phyloP scores from a whole-genome alignment of 2,329 filamentous ascomycete species.

The Pleurostoma richardsiae region DNA sequence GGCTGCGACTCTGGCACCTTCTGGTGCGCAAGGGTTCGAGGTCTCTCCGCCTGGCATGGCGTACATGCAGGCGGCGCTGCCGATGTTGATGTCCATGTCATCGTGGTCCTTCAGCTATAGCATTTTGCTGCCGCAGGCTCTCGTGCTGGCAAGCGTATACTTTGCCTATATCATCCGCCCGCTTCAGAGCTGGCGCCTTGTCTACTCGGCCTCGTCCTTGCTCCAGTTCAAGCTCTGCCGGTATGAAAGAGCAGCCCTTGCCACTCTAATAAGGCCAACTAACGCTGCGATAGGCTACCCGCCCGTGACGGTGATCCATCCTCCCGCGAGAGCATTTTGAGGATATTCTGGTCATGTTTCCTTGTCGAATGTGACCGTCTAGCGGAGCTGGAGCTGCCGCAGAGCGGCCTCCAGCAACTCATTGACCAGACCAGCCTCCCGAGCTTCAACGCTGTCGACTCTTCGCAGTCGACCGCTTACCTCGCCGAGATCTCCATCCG shows the following conservation, averaged over 20 bases:
- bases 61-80: conserved; percentile 22
- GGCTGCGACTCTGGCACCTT: conserved; percentile 12
- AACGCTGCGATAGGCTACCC: background rate
- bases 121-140: conserved; percentile 18
- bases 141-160: conserved; percentile 24
- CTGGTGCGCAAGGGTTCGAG: conserved; percentile 9
- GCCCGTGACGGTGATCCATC: conserved; percentile 8
- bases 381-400: conserved; percentile 23
- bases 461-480: conserved; percentile 18
- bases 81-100: conserved; percentile 18
- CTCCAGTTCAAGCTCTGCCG: conserved; percentile 21
- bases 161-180: conserved; percentile 25
- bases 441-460: conserved; percentile 15
- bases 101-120: conserved; percentile 22
- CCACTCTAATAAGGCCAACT: background rate
- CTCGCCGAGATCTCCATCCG: conserved; percentile 25
- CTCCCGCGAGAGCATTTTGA: conserved; percentile 15
- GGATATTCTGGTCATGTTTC: conserved; percentile 24
- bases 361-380: conserved; percentile 24
- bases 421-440: conserved; percentile 23
- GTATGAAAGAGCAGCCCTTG: background rate
- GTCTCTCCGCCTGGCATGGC: conserved; percentile 20
- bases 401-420: conserved; percentile 23
- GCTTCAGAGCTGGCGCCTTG: conserved; percentile 25
- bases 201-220: conserved; percentile 21